Evolutionary conservation across 768 basidiomycete genomes (phyloP), one percentile per base, ranked within the genome.

Genomic region (Vararia minispora): DNA sequence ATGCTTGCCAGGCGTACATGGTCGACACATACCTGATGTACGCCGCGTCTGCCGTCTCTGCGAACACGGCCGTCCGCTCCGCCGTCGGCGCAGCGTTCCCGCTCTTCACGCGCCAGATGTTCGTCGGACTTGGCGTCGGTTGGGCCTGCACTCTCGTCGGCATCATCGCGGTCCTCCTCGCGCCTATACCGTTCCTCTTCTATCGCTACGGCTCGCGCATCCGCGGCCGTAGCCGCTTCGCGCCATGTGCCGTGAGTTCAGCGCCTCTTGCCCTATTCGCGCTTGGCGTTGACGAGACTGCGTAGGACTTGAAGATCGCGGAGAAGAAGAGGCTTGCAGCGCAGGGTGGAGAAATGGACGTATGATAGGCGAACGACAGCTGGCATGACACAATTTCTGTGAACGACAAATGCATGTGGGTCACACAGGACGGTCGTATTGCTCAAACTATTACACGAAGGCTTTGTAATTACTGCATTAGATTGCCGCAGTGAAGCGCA

Each of bases 41-140:
- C 39, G 67, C 65, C 46, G 76, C 77, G 1, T 76, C 73, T 7
- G 76, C 77, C 0, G 69, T 79, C 25, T 69, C 77, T 6, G 73
- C 71, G 7, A 77, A 74, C 51, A 75, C 71, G 1, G 61, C 79
- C 41, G 50, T 72, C 37, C 71, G 77, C 6, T 76, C 74, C 0
- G 64, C 66, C 1, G 60, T 71, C 12, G 76, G 68, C 1, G 71
- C 76, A 0, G 65, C 71, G 0, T 79, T 79, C 58, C 77, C 77
- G 13, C 59, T 82, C 1, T 85, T 81, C 56, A 78, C 74, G 0
- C 63, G 65, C 6, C 72, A 79, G 51, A 74, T 76, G 72, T 81
- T 77, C 60, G 52, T 53, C 3, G 64, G 63, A 35, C 30, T 49
- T 28, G 39, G 40, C 29, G 30, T 40, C 22, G 41, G 53, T 29